Conservation (phyloP, 2,329 filamentous ascomycete genomes). For the Fusarium nematophilum region DNA sequence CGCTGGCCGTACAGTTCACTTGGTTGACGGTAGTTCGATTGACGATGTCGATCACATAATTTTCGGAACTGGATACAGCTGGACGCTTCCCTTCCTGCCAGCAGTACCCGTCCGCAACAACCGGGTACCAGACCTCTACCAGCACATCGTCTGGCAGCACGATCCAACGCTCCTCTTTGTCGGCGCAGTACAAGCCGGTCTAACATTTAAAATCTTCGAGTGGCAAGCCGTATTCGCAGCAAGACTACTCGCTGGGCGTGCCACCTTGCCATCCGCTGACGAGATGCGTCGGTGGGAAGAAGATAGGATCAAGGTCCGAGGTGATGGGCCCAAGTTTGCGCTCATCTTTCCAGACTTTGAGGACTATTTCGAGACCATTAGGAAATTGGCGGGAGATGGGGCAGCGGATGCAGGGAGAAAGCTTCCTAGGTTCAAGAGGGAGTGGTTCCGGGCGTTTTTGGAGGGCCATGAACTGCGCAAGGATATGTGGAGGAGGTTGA, state of each 20-base stretch:
- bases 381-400: slow-evolving; percentile 60
- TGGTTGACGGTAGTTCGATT: slow-evolving; percentile 65
- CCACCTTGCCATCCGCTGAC: slow-evolving; percentile 58
- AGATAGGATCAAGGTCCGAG: slow-evolving; percentile 63
- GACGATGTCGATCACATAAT: slow-evolving; percentile 70
- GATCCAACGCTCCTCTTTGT: slow-evolving; percentile 68
- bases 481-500: slow-evolving; percentile 66
- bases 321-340: slow-evolving; percentile 67
- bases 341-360: slow-evolving; percentile 71
- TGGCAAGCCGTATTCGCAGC: slow-evolving; percentile 74
- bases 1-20: slow-evolving; percentile 60
- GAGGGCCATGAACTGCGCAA: slow-evolving; percentile 65
- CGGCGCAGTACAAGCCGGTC: slow-evolving; percentile 65
- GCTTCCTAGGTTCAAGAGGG: slow-evolving; percentile 56
- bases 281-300: slow-evolving; percentile 68
- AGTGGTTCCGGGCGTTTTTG: slow-evolving; percentile 62
- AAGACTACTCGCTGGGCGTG: slow-evolving; percentile 65
- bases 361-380: slow-evolving; percentile 70
- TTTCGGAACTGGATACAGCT: slow-evolving; percentile 74
- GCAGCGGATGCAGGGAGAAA: slow-evolving; percentile 55
- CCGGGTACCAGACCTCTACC: slow-evolving; percentile 66
- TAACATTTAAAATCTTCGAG: slow-evolving; percentile 77
- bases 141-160: slow-evolving; percentile 65
- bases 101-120: slow-evolving; percentile 63
- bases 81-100: slow-evolving; percentile 71